Evolutionary conservation across 2,329 filamentous ascomycete species (phyloP), one percentile per base, ranked within the genome.

Genomic region (Epichloe uncinata): DNA sequence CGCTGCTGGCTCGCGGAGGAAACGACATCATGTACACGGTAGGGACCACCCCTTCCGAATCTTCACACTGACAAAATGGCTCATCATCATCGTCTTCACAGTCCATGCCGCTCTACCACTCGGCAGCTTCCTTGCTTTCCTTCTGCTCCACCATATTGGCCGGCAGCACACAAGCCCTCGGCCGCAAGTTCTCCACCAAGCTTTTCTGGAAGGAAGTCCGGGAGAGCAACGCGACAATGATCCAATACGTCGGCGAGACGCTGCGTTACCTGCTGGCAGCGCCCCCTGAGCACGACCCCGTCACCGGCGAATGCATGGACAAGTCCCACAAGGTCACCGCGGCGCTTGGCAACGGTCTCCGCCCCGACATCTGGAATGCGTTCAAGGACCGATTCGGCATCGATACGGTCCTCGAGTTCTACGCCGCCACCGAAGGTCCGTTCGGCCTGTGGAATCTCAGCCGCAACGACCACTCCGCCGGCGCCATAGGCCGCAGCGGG

Each of bases 31-130:
- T 87, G 61, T 91, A 88, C 61, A 90, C 86, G 16, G 51, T 53
- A 44, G 8, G 12, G 82, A 84, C 73, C 61, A 84, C 73, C 61
- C 72, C 59, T 37, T 16, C 33, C 26, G 8, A 12, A 12, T 26
- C 22, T 8, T 12, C 4, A 11, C 26, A 37, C 44, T 45, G 34
- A 13, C 44, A 37, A 37, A 37, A 8, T 20, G n/a, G 11, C 42
- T 16, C 8, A 33, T 34, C 8, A 33, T 34, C 37, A 7, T 4
- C 0, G 5, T 45, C 6, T 18, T 5, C 33, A 11, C 30, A 53
- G 82, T 83, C 83, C 50, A 94, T 95, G 87, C 89, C 89, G 0
- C 73, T 95, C 6, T 95, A 95, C 62, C 89, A 95, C 69, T 84
- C 84, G 40, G 87, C 88, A 0, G 89, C 85, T 12, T 70, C 79